phyloP scores from a whole-genome alignment of 2,329 filamentous ascomycete species.

The Fusarium sp. region DNA sequence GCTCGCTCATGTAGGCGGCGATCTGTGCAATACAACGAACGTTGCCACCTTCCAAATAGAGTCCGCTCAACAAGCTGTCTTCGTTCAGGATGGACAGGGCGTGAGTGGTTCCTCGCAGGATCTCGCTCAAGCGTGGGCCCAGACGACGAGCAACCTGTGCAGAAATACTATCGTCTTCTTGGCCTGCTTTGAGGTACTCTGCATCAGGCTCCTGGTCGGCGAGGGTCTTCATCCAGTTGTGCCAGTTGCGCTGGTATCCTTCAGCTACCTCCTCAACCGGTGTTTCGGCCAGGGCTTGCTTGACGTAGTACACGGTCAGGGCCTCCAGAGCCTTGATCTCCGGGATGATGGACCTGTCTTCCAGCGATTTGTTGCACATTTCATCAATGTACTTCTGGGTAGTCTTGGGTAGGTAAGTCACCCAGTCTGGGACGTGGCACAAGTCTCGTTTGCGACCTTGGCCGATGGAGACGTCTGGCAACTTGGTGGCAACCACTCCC shows the following conservation, averaged over 20 bases:
- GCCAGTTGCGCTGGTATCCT: constrained; percentile 4
- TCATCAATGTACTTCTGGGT: not conserved
- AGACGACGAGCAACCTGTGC: not conserved
- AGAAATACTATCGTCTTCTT: not conserved
- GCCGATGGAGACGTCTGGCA: not conserved
- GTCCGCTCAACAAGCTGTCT: not conserved
- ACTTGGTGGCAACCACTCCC: not conserved
- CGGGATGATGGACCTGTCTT: not conserved
- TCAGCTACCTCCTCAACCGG: constrained; percentile 1
- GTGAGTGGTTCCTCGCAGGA: not conserved
- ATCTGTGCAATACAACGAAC: constrained; percentile 2
- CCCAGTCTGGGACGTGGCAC: constrained; percentile 8
- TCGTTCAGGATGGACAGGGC: constrained; percentile 5
- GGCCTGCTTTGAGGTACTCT: not conserved
- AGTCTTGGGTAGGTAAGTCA: constrained; percentile 1
- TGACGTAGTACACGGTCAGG: constrained; percentile 1
- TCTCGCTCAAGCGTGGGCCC: not conserved
- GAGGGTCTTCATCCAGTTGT: constrained; percentile 11
- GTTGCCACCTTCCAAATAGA: constrained; percentile 8
- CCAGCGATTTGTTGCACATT: constrained; percentile 1
- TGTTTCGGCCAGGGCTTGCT: not conserved
- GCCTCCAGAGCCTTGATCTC: constrained; percentile 1
- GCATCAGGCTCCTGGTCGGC: not conserved
- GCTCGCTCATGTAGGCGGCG: not conserved
- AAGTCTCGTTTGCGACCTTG: not conserved